Conservation (phyloP, 441 rosid species). For the Metrosideros polymorpha region DNA sequence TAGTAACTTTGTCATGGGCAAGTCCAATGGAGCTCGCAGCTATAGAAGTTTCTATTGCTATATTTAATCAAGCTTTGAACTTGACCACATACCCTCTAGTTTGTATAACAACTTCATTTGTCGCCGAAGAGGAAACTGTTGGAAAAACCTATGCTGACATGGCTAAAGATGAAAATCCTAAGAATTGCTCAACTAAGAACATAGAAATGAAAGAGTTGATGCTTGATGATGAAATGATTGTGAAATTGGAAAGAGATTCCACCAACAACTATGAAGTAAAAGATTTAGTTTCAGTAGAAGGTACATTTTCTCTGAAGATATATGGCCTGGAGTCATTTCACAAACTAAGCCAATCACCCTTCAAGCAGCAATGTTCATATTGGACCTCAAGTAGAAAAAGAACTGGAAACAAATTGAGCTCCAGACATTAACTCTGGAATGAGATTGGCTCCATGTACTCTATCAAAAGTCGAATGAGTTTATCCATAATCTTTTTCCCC, state of each 20-base stretch:
- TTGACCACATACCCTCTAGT: constrained; percentile 53
- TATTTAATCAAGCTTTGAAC: constrained; percentile 65
- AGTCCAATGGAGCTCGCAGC: constrained; percentile 36
- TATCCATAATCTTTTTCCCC: neutral
- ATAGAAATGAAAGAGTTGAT: constrained; percentile 16
- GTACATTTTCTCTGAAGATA: neutral
- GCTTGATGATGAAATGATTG: constrained; percentile 18
- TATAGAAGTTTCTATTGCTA: constrained; percentile 63
- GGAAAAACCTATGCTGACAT: constrained; percentile 23
- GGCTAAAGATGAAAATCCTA: constrained; percentile 5
- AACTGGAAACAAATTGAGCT: neutral
- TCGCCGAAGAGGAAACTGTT: constrained; percentile 62
- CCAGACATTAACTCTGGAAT: neutral
- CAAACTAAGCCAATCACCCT: too few relatives aligned
- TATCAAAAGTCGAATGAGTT: neutral
- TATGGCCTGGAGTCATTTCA: neutral
- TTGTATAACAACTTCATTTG: constrained; percentile 59
- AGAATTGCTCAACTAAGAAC: neutral
- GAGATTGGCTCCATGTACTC: neutral
- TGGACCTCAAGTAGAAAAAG: neutral
- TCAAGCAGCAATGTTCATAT: too few relatives aligned
- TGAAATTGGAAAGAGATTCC: constrained; percentile 45
- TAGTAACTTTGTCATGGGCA: neutral
- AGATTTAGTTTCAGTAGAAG: constrained; percentile 11
- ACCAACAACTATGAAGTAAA: constrained; percentile 3